These are phyloP conservation scores for Dactylellina haptotyla DNA, from an alignment of 2,329 filamentous ascomycete species.

Conservation along the genomic window DNA sequence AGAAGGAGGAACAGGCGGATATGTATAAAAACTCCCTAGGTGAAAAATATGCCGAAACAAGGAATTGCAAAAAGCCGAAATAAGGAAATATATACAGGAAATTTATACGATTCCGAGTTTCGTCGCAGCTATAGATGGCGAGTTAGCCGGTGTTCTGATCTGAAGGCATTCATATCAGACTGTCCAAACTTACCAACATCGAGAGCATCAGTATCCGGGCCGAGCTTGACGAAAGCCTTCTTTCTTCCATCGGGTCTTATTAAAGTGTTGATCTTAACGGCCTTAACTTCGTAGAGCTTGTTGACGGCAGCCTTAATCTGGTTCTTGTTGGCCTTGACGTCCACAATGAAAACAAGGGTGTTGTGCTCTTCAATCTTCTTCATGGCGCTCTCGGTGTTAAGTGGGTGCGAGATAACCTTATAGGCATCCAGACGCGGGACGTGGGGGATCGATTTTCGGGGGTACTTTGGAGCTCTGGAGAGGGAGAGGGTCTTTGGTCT, in stretches of 20 bases:
- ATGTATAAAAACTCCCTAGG: constrained; percentile 53
- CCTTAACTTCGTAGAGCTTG: constrained; percentile 99
- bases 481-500: constrained; percentile 94
- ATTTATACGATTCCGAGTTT: constrained; percentile 96
- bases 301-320: constrained; percentile 98
- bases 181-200: constrained; percentile 71
- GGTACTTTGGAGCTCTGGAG: constrained; percentile 92
- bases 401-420: constrained; percentile 96
- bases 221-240: constrained; percentile 98
- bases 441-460: constrained; percentile 91
- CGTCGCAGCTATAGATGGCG: constrained; percentile 75
- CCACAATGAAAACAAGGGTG: constrained; percentile 97
- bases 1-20: constrained; percentile 44
- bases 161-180: not conserved
- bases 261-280: constrained; percentile 98
- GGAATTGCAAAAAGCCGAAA: constrained; percentile 46
- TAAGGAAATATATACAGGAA: constrained; percentile 54
- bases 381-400: constrained; percentile 99
- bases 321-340: constrained; percentile 98
- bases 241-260: constrained; percentile 97
- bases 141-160: constrained; percentile 11
- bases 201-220: constrained; percentile 94
- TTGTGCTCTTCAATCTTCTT: constrained; percentile 99
- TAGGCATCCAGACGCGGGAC: constrained; percentile 92
- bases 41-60: constrained; percentile 53